Evolutionary conservation across 2,329 filamentous ascomycete genomes (phyloP).

Genomic region (Talaromyces pinophilus): DNA sequence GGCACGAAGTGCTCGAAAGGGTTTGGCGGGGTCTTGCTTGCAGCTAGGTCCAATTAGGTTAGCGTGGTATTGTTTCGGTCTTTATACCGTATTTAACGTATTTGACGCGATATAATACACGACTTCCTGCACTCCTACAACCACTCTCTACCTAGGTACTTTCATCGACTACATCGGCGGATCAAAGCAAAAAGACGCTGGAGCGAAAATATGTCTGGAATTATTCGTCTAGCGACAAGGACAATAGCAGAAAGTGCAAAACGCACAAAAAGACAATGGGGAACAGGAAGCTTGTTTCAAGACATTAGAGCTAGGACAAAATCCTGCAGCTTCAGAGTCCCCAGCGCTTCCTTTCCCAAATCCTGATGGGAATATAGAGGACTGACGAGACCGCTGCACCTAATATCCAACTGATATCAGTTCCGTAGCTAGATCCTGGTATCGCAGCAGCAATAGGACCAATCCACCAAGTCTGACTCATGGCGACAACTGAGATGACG

Average conservation of each 20-base stretch:
- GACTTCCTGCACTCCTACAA: neutral
- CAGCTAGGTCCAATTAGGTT: neutral
- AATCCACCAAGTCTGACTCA: constrained; percentile 36
- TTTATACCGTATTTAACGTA: neutral
- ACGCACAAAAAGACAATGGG: too few relatives aligned
- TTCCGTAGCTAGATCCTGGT: constrained; percentile 26
- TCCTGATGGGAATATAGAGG: constrained; percentile 1
- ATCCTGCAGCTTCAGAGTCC: neutral
- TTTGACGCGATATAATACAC: neutral
- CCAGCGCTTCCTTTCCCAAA: constrained; percentile 4
- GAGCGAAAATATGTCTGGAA: neutral
- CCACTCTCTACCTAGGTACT: neutral
- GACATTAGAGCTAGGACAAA: neutral
- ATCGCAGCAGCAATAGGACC: constrained; percentile 37
- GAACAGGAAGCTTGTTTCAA: neutral
- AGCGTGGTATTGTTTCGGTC: neutral
- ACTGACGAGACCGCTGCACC: neutral
- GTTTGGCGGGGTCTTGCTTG: neutral
- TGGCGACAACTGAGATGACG: constrained; percentile 34
- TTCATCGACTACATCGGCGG: neutral
- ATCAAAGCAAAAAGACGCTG: neutral
- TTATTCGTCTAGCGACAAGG: neutral
- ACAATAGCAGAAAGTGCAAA: neutral
- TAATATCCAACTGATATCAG: constrained; percentile 27
- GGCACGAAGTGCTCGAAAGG: constrained; percentile 4